Conservation (phyloP, 495 filamentous ascomycete species). For the Penicillium dipodomyicola region DNA sequence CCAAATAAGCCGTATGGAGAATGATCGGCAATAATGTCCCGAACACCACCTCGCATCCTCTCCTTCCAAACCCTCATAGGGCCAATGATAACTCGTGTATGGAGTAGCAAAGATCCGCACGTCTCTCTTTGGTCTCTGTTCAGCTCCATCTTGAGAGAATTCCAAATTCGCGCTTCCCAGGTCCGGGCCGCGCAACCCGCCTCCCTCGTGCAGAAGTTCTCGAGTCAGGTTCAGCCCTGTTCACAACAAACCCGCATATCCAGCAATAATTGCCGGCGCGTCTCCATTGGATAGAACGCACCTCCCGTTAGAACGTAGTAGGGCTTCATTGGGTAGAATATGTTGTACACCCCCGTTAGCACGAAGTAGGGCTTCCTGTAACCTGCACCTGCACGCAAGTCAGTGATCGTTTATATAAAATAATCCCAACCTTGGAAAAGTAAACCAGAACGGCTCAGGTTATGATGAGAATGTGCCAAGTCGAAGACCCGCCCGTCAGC, state of each 20-base stretch:
- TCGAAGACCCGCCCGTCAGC: conserved; percentile 15
- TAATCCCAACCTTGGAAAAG: neutral
- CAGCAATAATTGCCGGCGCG: conserved; percentile 14
- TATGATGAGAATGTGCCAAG: conserved; percentile 18
- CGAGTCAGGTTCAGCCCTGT: conserved; percentile 17
- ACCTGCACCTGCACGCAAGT: neutral
- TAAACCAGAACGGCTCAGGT: neutral
- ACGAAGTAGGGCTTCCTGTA: conserved; percentile 6
- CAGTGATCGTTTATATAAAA: neutral
- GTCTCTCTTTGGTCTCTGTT: conserved; percentile 6
- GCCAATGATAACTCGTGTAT: conserved; percentile 12
- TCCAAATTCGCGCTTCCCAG: conserved; percentile 3
- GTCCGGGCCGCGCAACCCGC: conserved; percentile 7
- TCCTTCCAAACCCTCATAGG: conserved; percentile 6
- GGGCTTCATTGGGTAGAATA: neutral
- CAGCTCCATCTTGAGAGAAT: neutral
- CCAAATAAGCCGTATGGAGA: conserved; percentile 9
- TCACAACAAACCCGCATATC: conserved; percentile 8
- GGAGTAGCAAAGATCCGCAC: conserved; percentile 13
- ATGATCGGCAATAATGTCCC: conserved; percentile 27
- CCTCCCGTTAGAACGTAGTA: conserved; percentile 3
- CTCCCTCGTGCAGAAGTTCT: conserved; percentile 6
- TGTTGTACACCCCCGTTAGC: neutral
- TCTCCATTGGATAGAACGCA: conserved; percentile 16
- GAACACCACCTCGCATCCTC: conserved; percentile 11